Evolutionary conservation across 805 yeast species (phyloP).

Genomic region (Yamadazyma philogaea): DNA sequence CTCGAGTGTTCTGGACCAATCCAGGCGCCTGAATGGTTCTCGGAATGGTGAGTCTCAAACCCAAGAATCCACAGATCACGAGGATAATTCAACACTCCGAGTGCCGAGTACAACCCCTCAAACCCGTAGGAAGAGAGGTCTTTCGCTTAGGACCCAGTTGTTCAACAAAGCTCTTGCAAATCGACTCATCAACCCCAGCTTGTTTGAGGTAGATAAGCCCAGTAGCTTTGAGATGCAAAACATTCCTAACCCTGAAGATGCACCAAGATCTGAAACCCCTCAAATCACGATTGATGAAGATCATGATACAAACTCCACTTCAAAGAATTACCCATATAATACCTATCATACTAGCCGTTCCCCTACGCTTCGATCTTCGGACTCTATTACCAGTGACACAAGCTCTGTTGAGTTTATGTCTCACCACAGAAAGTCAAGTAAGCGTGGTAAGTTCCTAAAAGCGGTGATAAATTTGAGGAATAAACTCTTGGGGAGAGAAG

Average conservation of each 20-base stretch:
- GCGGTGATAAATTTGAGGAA: constrained; percentile 24
- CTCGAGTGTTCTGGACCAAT: neutral
- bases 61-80: neutral
- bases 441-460: constrained; percentile 14
- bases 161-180: constrained; percentile 42
- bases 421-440: constrained; percentile 14
- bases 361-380: constrained; percentile 22
- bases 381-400: constrained; percentile 16
- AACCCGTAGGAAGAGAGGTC: constrained; percentile 54
- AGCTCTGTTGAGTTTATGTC: constrained; percentile 19
- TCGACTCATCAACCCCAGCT: constrained; percentile 8
- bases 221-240: constrained; percentile 2
- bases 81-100: neutral
- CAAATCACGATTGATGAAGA: constrained; percentile 22
- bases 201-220: constrained; percentile 4
- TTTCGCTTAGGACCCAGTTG: constrained; percentile 64
- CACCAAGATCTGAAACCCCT: constrained; percentile 13
- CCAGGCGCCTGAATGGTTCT: neutral
- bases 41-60: neutral
- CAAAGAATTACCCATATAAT: constrained; percentile 13
- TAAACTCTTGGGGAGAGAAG: constrained; percentile 40
- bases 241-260: neutral
- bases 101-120: constrained; percentile 17
- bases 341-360: constrained; percentile 18
- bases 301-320: neutral